These are phyloP conservation scores for Pichia sp. DNA, from an alignment of 1,139 yeast genomes.

Conservation along the genomic window DNA sequence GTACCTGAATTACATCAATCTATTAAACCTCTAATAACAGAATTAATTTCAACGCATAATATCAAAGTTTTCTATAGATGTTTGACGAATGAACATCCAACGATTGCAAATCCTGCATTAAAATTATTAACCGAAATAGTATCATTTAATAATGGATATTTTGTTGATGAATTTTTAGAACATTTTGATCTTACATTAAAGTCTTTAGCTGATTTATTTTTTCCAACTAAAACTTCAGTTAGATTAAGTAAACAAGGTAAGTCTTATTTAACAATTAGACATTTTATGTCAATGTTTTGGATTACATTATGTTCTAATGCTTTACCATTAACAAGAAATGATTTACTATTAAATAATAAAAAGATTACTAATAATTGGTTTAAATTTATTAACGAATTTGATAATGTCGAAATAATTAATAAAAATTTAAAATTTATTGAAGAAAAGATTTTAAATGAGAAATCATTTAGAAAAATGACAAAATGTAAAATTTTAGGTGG, in stretches of 20 bases:
- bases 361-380: conserved; percentile 60
- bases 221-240: conserved; percentile 45
- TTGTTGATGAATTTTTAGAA: conserved; percentile 53
- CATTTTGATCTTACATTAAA: conserved; percentile 63
- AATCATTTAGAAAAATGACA: conserved; percentile 56
- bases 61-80: conserved; percentile 65
- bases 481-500: conserved; percentile 79
- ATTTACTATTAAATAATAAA: conserved; percentile 49
- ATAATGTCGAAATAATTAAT: conserved; percentile 39
- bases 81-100: conserved; percentile 51
- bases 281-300: conserved; percentile 57
- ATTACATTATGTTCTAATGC: conserved; percentile 43
- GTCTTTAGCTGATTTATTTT: conserved; percentile 55
- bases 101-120: conserved; percentile 57
- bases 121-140: conserved; percentile 49
- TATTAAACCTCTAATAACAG: conserved; percentile 41
- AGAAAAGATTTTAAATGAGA: conserved; percentile 49
- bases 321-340: conserved; percentile 53
- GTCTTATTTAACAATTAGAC: conserved; percentile 43
- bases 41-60: conserved; percentile 48
- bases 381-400: conserved; percentile 54
- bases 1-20: conserved; percentile 21
- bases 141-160: conserved; percentile 41
- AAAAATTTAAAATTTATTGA: conserved; percentile 45
- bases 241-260: conserved; percentile 31